Base-by-base conservation (phyloP, 73 alveolate species). In the Tetrahymena borealis region DNA sequence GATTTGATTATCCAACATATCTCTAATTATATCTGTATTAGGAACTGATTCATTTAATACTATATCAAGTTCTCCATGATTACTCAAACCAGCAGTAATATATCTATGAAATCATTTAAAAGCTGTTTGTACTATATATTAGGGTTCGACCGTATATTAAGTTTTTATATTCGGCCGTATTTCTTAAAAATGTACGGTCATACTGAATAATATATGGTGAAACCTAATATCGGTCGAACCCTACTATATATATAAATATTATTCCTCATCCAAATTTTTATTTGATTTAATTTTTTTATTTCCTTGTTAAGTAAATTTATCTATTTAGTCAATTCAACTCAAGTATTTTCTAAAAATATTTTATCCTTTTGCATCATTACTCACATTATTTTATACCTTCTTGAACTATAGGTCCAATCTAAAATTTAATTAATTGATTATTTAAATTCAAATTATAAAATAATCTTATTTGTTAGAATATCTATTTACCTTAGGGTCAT, bases 371-470 rank as follows among this genome's bases (percentile, higher is more conserved):
- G 13, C 85, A 60, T 60, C 85, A 60, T 60, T 60, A 24, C 85
- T 92, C 91, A 13, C 96, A 94, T 39, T 96, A 92, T 94, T 97
- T 96, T 39, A 98, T 97, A 4, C 99, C 99, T n/a, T n/a, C n/a
- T 18, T 97, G 95, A 32, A 97, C 99, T 12, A 95, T 91, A 43
- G 96, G 95, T 33, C 99, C 99, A 60, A 60, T 60, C 85, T 60
- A 28, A n/a, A n/a, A 24, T 7, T 60, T 3, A 60, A 60, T 60
- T 15, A 20, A 20, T 32, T 3, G 28, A 60, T 24, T 60, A 20
- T 60, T 60, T n/a, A 60, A 60, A 60, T 60, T 60, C 28, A 35
- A 60, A 60, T 24, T 24, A 35, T 24, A 15, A 60, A 18, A 24
- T n/a, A 60, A 60, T 60, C 85, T 18, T 60, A 39, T 9, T 39